These are phyloP conservation scores for Alternaria metachromatica DNA, from an alignment of 2,329 filamentous ascomycete species.

Conservation along the genomic window DNA sequence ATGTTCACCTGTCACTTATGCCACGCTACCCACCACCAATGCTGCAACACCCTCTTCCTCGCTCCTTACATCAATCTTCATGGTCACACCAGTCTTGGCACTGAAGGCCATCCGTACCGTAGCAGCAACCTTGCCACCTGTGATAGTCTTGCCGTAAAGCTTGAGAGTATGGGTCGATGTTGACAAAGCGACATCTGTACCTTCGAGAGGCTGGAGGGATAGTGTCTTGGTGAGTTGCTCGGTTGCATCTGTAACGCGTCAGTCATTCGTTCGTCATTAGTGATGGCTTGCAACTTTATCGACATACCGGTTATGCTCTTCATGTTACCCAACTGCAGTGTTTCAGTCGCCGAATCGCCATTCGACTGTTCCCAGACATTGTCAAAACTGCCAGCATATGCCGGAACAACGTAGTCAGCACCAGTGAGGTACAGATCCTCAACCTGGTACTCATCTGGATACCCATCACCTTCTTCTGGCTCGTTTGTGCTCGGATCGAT, in stretches of 20 bases:
- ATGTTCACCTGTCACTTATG: constrained; percentile 56
- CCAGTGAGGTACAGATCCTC: constrained; percentile 90
- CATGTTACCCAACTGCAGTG: constrained; percentile 81
- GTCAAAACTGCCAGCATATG: constrained; percentile 93
- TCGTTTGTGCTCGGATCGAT: constrained; percentile 94
- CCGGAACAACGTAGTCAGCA: constrained; percentile 91
- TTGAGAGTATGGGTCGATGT: constrained; percentile 93
- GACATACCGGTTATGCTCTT: constrained; percentile 88
- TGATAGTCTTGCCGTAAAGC: constrained; percentile 92
- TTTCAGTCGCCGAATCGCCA: constrained; percentile 90
- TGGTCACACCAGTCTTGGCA: constrained; percentile 90
- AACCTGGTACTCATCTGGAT: constrained; percentile 97
- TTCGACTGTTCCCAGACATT: constrained; percentile 95
- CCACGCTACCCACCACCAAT: constrained; percentile 82
- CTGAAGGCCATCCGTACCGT: constrained; percentile 93
- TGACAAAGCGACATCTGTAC: constrained; percentile 87
- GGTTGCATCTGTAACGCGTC: constrained; percentile 73
- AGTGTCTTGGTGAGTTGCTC: constrained; percentile 87
- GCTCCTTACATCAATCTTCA: constrained; percentile 89
- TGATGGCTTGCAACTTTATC: background rate
- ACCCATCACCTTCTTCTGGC: constrained; percentile 82
- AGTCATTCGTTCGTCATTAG: constrained; percentile 10
- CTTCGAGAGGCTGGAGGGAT: constrained; percentile 91
- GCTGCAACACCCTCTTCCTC: constrained; percentile 92
- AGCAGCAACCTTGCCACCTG: constrained; percentile 85